Conservation (phyloP, 148 eudicot species). For the Simmondsia chinensis region DNA sequence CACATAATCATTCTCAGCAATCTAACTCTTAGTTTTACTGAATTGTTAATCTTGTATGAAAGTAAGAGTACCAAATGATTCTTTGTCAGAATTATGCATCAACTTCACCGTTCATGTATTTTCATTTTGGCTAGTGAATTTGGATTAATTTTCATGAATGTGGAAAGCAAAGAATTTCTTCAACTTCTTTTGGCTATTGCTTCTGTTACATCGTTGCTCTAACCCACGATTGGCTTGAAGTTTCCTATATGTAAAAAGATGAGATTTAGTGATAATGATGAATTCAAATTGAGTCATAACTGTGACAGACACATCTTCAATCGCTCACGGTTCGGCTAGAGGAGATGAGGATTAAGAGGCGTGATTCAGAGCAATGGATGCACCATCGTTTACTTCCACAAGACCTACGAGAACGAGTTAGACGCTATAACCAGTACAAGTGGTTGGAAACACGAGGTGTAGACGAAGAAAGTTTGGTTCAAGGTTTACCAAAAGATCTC, state of each 20-base stretch:
- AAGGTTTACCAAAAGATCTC: slow-evolving; percentile 76
- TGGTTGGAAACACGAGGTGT: slow-evolving; percentile 97
- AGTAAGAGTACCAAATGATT: too few species aligned
- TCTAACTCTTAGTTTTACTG: too few species aligned
- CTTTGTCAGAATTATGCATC: too few species aligned
- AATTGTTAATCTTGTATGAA: too few species aligned
- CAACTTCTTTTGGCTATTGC: slow-evolving; percentile 1
- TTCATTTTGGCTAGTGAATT: too few species aligned
- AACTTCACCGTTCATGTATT: too few species aligned
- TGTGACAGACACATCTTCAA: slow-evolving; percentile 77
- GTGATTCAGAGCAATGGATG: slow-evolving; percentile 98
- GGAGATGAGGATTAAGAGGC: slow-evolving; percentile 95
- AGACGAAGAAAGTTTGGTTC: slow-evolving; percentile 79
- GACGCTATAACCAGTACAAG: slow-evolving; percentile 92
- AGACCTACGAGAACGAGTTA: slow-evolving; percentile 83
- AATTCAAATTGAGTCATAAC: slow-evolving; percentile 1
- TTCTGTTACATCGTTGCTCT: slow-evolving; percentile 4
- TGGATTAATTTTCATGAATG: neutral
- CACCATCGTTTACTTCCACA: slow-evolving; percentile 90
- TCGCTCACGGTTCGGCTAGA: slow-evolving; percentile 84
- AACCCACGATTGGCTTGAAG: neutral
- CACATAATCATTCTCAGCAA: too few species aligned
- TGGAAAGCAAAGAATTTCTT: neutral
- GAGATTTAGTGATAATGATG: neutral
- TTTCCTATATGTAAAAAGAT: neutral